Percentiles rank a stretch among this genome's conserved stretches.
Conservation (phyloP, 441 rosid species). For the Adansonia grandidieri region DNA sequence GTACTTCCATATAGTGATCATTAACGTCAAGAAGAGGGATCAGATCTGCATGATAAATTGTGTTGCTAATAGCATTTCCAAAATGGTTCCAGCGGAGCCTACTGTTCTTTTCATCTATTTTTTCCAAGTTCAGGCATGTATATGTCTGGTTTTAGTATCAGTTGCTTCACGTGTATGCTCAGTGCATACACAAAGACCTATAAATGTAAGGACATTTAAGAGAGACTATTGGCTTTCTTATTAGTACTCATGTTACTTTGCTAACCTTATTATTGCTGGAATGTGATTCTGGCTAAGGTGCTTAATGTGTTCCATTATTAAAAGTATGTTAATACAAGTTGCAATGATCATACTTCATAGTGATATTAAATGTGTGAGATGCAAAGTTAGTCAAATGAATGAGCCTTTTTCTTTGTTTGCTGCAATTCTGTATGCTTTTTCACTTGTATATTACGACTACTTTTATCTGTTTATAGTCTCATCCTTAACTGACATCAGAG, state of each 20-base stretch:
- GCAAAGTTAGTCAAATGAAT: background rate
- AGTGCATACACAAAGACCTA: background rate
- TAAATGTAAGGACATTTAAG: background rate
- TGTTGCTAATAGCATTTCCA: background rate
- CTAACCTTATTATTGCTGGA: background rate
- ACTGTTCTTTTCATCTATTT: conserved; percentile 10
- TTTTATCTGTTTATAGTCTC: conserved; percentile 17
- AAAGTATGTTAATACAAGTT: background rate
- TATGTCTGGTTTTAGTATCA: background rate
- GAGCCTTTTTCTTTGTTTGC: conserved; percentile 7
- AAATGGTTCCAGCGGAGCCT: background rate
- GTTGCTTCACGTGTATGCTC: background rate
- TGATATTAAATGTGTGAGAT: background rate
- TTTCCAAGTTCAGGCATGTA: background rate
- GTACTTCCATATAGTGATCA: background rate
- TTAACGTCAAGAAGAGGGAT: background rate
- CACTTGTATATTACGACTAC: background rate
- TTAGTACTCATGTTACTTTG: background rate
- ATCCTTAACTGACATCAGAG: conserved; percentile 31
- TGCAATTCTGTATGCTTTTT: conserved; percentile 7
- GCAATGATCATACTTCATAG: background rate
- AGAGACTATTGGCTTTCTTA: background rate
- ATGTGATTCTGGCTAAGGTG: conserved; percentile 1
- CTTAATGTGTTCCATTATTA: background rate
- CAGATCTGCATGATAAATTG: background rate